phyloP scores from a whole-genome alignment of 2,329 filamentous ascomycete species.

The Aspergillus jensenii region DNA sequence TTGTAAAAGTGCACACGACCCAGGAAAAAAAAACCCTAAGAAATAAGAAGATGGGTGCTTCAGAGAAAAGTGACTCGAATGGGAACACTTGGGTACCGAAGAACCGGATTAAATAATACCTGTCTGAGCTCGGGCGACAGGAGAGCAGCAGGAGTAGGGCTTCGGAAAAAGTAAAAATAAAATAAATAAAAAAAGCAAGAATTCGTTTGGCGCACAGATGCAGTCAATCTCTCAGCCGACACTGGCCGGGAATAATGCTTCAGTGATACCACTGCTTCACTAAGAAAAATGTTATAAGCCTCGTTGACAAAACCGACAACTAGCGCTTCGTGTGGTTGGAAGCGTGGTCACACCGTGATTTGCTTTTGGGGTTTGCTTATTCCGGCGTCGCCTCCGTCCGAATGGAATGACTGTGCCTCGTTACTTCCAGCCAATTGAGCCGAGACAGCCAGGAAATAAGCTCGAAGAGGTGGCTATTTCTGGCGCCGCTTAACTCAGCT shows the following conservation, averaged over 20 bases:
- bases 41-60: not conserved
- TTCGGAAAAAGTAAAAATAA: not conserved
- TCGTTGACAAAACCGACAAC: conserved; percentile 6
- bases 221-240: conserved; percentile 12
- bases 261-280: not conserved
- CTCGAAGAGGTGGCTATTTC: conserved; percentile 5
- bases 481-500: conserved; percentile 12
- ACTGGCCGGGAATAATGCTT: not conserved
- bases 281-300: conserved; percentile 7
- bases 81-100: not conserved
- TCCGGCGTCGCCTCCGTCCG: not conserved
- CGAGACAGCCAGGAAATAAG: conserved; percentile 6
- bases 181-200: conserved; percentile 3
- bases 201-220: conserved; percentile 14
- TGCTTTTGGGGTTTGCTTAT: conserved; percentile 10
- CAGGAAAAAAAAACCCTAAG: not conserved
- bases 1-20: conserved; percentile 7
- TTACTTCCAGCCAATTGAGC: conserved; percentile 15
- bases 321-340: conserved; percentile 8
- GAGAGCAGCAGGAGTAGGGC: conserved; percentile 5
- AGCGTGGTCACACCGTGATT: conserved; percentile 10
- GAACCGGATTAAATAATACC: conserved; percentile 13
- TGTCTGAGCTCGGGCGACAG: conserved; percentile 8
- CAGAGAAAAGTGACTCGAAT: not conserved
- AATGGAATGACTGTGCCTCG: conserved; percentile 13